Evolutionary conservation across 2,329 filamentous ascomycete species (phyloP).

Genomic region (Colletotrichum caudatum): DNA sequence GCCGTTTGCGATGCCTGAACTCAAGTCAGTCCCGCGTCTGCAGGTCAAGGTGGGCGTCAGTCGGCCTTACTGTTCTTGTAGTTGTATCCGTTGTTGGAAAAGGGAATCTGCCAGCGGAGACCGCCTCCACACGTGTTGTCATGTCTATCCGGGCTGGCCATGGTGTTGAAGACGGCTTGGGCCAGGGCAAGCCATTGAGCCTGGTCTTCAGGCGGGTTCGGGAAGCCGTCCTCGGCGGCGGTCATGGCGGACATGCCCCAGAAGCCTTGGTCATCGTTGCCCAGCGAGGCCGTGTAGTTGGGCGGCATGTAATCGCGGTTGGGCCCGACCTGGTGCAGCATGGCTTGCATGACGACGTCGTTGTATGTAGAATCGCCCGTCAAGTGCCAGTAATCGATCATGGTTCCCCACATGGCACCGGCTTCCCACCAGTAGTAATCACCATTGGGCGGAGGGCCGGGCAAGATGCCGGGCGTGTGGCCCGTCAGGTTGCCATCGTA

Average conservation of each 20-base stretch:
- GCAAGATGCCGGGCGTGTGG: conserved; percentile 67
- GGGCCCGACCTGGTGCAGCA: conserved; percentile 69
- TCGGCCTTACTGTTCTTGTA: conserved; percentile 72
- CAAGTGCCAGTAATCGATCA: conserved; percentile 78
- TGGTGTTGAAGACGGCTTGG: conserved; percentile 76
- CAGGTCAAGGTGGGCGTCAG: not conserved
- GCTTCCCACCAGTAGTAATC: conserved; percentile 83
- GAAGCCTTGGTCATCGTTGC: conserved; percentile 77
- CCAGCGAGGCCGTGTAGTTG: conserved; percentile 69
- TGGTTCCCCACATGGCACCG: conserved; percentile 74
- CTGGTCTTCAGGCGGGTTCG: conserved; percentile 65
- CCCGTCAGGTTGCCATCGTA: conserved; percentile 65
- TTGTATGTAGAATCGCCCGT: conserved; percentile 76
- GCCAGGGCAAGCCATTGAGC: conserved; percentile 74
- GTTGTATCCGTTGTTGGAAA: conserved; percentile 79
- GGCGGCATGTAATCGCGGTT: conserved; percentile 69
- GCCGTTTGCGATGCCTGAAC: conserved; percentile 68
- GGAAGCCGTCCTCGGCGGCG: conserved; percentile 74
- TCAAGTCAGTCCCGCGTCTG: conserved; percentile 46
- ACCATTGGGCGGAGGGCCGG: conserved; percentile 62
- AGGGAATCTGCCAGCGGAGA: conserved; percentile 82
- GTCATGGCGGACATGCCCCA: conserved; percentile 77
- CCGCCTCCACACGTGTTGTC: conserved; percentile 75
- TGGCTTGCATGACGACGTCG: conserved; percentile 64
- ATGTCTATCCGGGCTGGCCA: conserved; percentile 72